Conservation (phyloP, 2,329 filamentous ascomycete genomes). For the Arthrobotrys sphaeroides region DNA sequence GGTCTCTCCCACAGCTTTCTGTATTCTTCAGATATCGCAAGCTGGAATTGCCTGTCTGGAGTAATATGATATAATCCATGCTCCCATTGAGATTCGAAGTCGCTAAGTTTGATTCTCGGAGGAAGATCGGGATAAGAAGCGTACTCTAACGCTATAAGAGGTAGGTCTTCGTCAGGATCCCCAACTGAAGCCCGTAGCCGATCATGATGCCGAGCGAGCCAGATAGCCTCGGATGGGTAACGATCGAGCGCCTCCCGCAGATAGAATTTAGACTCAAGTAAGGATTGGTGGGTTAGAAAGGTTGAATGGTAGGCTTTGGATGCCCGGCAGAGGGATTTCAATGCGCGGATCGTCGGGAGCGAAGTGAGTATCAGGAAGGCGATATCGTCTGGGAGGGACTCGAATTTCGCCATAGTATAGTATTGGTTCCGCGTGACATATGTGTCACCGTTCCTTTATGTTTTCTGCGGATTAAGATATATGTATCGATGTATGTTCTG, state of each 20-base stretch:
- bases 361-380: background rate
- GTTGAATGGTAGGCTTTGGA: background rate
- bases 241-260: background rate
- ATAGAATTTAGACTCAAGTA: background rate
- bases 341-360: background rate
- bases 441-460: too few species aligned
- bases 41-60: too few species aligned
- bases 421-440: background rate
- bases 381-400: conserved; percentile 2
- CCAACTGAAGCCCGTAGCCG: background rate
- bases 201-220: background rate
- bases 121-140: background rate
- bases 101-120: background rate
- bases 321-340: background rate
- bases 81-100: background rate
- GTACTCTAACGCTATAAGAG: background rate
- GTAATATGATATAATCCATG: too few species aligned
- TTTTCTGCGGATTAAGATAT: too few species aligned
- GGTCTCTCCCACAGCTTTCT: too few species aligned
- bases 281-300: background rate
- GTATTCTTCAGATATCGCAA: too few species aligned
- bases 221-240: background rate
- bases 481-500: too few species aligned
- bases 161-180: background rate
- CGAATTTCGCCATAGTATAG: background rate